Base-by-base conservation (phyloP, 2,329 filamentous ascomycete species). In the Bipolaris zeicola region DNA sequence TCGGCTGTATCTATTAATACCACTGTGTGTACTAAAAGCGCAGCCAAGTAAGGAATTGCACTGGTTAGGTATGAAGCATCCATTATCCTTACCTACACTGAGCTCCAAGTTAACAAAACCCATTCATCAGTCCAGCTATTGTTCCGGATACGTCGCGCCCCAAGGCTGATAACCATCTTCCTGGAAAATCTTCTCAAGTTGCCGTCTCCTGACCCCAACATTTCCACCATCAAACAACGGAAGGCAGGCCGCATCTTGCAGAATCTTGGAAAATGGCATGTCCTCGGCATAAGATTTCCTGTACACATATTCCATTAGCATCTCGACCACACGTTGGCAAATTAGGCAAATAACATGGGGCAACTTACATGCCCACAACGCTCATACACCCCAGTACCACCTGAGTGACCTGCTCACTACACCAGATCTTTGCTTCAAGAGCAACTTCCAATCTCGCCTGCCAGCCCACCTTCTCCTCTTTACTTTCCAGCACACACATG, bases 161-260 rank as follows among this genome's bases (percentile, higher is more conserved):
- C 81, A 83, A 1, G 82, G 75, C 61, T 80, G 70, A 63, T 84
- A 84, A 2, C 66, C 75, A 0, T 79, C 73, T 3, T 65, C 63
- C 55, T 78, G 68, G 63, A 83, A 78, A 18, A 82, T 69, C 52
- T 74, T 71, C 63, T 83, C 78, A 52, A 84, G 61, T 54, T 82
- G 78, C 26, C 82, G 72, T 49, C 82, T 76, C 38, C 82, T 71
- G 6, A 85, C 78, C 0, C 83, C 82, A 10, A 85, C 76, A 66
- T 85, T 85, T 0, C 83, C 82, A 0, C 82, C 81, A 56, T 85
- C 82, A 52, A 85, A 84, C 63, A 96, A 94, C 78, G 96, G 97
- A 76, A 96, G 92, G 77, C 89, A 92, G 0, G 92, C 91, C 0
- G 94, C 97, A 76, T 97, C 92, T 73, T 81, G 97, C 60, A 96